phyloP scores from a whole-genome alignment of 148 eudicot genomes.

The Pharnaceum exiguum region DNA sequence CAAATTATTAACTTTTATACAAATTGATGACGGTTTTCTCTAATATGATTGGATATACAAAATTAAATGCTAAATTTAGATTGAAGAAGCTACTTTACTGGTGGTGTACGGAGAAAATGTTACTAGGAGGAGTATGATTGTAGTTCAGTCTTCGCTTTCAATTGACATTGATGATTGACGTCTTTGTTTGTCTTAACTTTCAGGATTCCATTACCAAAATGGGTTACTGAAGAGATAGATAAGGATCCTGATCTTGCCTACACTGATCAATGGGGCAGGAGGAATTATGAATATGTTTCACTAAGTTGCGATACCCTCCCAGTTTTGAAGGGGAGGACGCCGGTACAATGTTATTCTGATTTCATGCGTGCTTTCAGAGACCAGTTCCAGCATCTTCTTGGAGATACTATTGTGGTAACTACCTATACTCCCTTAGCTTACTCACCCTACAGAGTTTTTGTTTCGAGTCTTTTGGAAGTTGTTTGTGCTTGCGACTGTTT shows the following conservation, averaged over 20 bases:
- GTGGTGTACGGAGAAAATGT: too few species aligned
- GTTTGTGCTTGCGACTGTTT: neutral
- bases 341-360: conserved; percentile 75
- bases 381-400: conserved; percentile 62
- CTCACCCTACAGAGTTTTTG: too few species aligned
- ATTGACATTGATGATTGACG: neutral
- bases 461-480: too few species aligned
- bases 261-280: conserved; percentile 89
- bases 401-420: conserved; percentile 79
- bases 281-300: conserved; percentile 73
- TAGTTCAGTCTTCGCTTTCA: neutral
- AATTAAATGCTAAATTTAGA: too few species aligned
- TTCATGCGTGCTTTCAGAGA: conserved; percentile 77
- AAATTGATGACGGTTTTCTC: too few species aligned
- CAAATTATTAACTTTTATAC: too few species aligned
- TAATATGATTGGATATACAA: too few species aligned
- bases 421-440: neutral
- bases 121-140: neutral
- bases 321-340: conserved; percentile 77
- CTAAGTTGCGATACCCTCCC: conserved; percentile 71
- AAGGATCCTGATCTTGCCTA: conserved; percentile 77
- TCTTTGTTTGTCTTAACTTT: neutral
- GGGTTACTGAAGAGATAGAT: conserved; percentile 74
- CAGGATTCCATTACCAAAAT: conserved; percentile 83
- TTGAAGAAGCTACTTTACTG: too few species aligned